phyloP scores from a whole-genome alignment of 1,284 basidiomycete genomes.

The Megacollybia platyphylla region DNA sequence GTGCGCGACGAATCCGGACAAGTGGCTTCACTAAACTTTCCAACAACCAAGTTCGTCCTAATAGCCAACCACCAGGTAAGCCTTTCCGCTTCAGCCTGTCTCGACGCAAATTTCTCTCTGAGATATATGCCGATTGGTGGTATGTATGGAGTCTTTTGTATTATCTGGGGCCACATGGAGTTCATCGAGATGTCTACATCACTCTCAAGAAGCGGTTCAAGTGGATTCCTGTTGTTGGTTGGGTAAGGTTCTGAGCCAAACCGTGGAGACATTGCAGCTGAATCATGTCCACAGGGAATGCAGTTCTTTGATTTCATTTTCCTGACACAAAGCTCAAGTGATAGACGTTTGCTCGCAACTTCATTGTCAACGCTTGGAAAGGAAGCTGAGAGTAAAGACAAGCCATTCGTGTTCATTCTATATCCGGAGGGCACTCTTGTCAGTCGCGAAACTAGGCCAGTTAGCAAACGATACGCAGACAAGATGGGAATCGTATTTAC shows the following conservation, averaged over 20 bases:
- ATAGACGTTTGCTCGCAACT: constrained; percentile 54
- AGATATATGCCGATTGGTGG: constrained; percentile 90
- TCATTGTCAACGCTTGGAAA: constrained; percentile 46
- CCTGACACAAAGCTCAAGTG: constrained; percentile 41
- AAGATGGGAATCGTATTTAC: constrained; percentile 62
- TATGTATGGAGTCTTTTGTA: constrained; percentile 84
- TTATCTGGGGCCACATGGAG: constrained; percentile 50
- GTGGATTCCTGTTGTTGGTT: constrained; percentile 81
- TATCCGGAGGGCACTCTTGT: constrained; percentile 93
- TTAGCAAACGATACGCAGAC: constrained; percentile 76
- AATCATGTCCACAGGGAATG: constrained; percentile 49
- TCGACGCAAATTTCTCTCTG: background rate
- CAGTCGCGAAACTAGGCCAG: constrained; percentile 68
- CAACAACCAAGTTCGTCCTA: constrained; percentile 63
- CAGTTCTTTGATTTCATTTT: constrained; percentile 90
- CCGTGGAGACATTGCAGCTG: background rate
- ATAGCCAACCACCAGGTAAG: constrained; percentile 74
- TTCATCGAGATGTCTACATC: constrained; percentile 70
- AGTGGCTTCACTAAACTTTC: constrained; percentile 47
- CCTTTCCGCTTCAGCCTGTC: constrained; percentile 3
- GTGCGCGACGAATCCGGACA: constrained; percentile 44
- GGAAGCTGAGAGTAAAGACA: constrained; percentile 48
- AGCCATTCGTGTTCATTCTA: constrained; percentile 72
- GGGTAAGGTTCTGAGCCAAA: constrained; percentile 38
- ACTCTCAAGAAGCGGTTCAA: constrained; percentile 83